phyloP scores from a whole-genome alignment of 805 yeast genomes.

The Yamadazyma insecticola region DNA sequence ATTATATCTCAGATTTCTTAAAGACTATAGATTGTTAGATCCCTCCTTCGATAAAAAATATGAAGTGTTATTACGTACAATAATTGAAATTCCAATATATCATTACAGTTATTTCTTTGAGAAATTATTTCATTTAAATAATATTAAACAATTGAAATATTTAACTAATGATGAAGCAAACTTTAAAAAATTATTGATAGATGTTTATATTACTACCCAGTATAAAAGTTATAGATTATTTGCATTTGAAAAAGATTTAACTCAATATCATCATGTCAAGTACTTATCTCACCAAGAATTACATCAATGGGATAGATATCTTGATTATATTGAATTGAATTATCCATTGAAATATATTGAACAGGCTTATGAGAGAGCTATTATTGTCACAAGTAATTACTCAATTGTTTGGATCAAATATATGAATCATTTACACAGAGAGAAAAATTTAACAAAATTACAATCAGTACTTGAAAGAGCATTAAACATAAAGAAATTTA shows the following conservation, averaged over 20 bases:
- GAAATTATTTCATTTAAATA: conserved; percentile 22
- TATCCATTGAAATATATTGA: conserved; percentile 19
- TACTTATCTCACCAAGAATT: conserved; percentile 42
- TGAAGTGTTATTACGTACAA: conserved; percentile 40
- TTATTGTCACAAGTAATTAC: conserved; percentile 42
- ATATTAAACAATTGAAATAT: conserved; percentile 9
- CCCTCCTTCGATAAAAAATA: conserved; percentile 27
- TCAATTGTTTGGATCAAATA: conserved; percentile 48
- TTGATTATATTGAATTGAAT: conserved; percentile 47
- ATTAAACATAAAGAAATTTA: conserved; percentile 1
- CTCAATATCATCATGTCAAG: conserved; percentile 34
- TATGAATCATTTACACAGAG: conserved; percentile 36
- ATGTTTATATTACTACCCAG: conserved; percentile 53
- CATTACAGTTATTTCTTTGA: conserved; percentile 47
- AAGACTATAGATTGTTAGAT: conserved; percentile 23
- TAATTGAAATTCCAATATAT: conserved; percentile 54
- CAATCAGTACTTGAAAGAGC: conserved; percentile 39
- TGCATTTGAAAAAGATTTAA: conserved; percentile 42
- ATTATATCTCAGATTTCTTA: conserved; percentile 41
- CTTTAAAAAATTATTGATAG: conserved; percentile 46
- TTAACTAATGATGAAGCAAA: conserved; percentile 22
- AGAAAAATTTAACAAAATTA: conserved; percentile 13
- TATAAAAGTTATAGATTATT: conserved; percentile 46
- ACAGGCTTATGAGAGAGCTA: conserved; percentile 45
- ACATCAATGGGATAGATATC: conserved; percentile 54